A percentile compares a stretch with the other conserved stretches of the same genome.
Evolutionary conservation across 345 rosid species (phyloP).

Genomic region (Hypericum androsaemum): DNA sequence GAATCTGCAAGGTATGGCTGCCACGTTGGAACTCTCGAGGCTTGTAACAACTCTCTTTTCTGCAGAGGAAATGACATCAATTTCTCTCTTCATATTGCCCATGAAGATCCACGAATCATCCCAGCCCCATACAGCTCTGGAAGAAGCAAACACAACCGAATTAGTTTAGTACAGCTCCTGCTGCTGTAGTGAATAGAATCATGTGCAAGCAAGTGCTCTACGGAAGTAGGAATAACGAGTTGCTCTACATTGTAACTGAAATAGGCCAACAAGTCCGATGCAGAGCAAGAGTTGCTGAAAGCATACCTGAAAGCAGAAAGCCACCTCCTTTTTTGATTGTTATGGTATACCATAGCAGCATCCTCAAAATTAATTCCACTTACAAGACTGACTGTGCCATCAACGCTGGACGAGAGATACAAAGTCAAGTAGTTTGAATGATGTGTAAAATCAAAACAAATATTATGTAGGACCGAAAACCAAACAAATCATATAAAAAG

Average conservation of each 20-base stretch:
- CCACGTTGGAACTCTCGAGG: constrained; percentile 31
- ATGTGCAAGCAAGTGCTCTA: no score
- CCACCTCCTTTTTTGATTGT: constrained; percentile 59
- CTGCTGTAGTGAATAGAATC: no score
- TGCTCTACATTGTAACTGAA: no score
- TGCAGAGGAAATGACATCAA: constrained; percentile 51
- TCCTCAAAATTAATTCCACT: constrained; percentile 48
- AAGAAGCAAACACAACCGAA: neutral
- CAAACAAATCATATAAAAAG: no score
- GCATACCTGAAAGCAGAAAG: constrained; percentile 58
- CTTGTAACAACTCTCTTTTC: constrained; percentile 26
- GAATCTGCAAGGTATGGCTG: constrained; percentile 65
- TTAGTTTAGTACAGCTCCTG: no score
- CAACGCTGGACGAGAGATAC: constrained; percentile 27
- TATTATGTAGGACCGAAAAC: no score
- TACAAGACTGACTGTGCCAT: constrained; percentile 42
- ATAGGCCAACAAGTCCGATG: no score
- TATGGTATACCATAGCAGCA: constrained; percentile 37
- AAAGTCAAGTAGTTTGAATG: neutral
- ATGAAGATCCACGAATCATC: constrained; percentile 62
- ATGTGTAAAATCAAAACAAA: no score
- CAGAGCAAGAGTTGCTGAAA: constrained; percentile 5
- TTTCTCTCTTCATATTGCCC: constrained; percentile 47
- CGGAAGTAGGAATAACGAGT: no score
- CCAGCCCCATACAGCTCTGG: constrained; percentile 91